phyloP scores from a whole-genome alignment of 768 basidiomycete genomes.

The Phaeotremella skinneri region DNA sequence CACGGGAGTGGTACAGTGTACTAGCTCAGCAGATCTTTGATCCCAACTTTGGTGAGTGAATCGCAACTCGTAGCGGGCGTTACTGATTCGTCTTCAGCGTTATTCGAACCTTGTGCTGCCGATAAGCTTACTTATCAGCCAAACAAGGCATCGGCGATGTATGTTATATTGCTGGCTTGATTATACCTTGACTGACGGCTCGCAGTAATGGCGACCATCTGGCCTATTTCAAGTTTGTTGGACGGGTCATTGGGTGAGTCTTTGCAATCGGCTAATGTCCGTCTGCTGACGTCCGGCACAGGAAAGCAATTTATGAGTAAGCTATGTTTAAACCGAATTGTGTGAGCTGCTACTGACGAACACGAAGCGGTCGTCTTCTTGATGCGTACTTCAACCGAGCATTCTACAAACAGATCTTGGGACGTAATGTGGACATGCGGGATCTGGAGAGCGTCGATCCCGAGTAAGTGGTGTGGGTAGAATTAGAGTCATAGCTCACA shows the following conservation, averaged over 20 bases:
- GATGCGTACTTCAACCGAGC: conserved; percentile 98
- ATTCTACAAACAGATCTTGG: conserved; percentile 89
- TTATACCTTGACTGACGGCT: conserved; percentile 67
- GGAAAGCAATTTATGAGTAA: conserved; percentile 89
- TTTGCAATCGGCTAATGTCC: neutral
- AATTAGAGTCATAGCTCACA: neutral
- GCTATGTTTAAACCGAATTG: neutral
- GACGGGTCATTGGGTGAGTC: conserved; percentile 72
- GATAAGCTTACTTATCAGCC: conserved; percentile 95
- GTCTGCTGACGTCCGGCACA: conserved; percentile 11
- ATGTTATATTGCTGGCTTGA: neutral
- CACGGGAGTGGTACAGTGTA: conserved; percentile 98
- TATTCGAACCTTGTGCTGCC: conserved; percentile 97
- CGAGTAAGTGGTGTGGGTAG: conserved; percentile 54
- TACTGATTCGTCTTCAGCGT: conserved; percentile 54
- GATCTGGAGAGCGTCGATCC: conserved; percentile 98
- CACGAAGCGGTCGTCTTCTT: conserved; percentile 67
- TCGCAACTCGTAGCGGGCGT: neutral
- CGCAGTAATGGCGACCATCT: conserved; percentile 94
- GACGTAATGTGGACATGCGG: conserved; percentile 88
- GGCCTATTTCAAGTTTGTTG: conserved; percentile 97
- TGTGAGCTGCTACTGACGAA: conserved; percentile 16
- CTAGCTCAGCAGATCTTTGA: conserved; percentile 98
- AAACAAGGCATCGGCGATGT: conserved; percentile 49
- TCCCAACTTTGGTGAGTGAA: conserved; percentile 70